These are phyloP conservation scores for Monosporozyma servazzii DNA, from an alignment of 805 yeast species.

Conservation along the genomic window DNA sequence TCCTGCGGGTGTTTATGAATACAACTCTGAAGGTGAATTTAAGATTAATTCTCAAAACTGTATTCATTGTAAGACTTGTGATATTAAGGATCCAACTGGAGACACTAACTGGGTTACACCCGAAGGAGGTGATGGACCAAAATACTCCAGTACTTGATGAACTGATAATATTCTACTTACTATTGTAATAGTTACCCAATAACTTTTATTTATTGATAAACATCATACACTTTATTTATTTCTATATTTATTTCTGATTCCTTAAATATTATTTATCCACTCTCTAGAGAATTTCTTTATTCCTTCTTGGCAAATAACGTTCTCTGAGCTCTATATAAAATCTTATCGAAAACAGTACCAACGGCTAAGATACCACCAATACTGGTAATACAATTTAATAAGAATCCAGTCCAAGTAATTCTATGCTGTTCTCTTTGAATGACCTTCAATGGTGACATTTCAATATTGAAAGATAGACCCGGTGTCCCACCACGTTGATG, in stretches of 20 bases:
- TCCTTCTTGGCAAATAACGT: slow-evolving; percentile 34
- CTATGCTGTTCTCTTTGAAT: slow-evolving; percentile 64
- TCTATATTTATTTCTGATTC: background rate
- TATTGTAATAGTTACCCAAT: background rate
- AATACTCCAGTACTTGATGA: slow-evolving; percentile 43
- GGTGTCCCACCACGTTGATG: slow-evolving; percentile 89
- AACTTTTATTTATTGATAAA: background rate
- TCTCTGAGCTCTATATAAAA: slow-evolving; percentile 83
- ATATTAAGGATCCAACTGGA: slow-evolving; percentile 90
- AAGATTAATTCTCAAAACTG: slow-evolving; percentile 95
- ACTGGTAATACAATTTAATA: slow-evolving; percentile 77
- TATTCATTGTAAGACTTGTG: slow-evolving; percentile 97
- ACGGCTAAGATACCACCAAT: slow-evolving; percentile 94
- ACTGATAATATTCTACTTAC: background rate
- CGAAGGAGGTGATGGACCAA: slow-evolving; percentile 98
- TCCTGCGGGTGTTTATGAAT: slow-evolving; percentile 98
- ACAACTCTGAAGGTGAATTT: slow-evolving; percentile 46
- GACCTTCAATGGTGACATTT: slow-evolving; percentile 86
- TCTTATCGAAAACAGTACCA: slow-evolving; percentile 80
- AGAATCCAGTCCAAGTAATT: slow-evolving; percentile 73
- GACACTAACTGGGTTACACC: slow-evolving; percentile 97
- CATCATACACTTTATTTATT: background rate
- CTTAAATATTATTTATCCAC: background rate
- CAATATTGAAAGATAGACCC: slow-evolving; percentile 79
- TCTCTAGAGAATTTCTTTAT: background rate